Base-by-base conservation (phyloP, 1,284 basidiomycete genomes). In the Rhizoctonia solani region DNA sequence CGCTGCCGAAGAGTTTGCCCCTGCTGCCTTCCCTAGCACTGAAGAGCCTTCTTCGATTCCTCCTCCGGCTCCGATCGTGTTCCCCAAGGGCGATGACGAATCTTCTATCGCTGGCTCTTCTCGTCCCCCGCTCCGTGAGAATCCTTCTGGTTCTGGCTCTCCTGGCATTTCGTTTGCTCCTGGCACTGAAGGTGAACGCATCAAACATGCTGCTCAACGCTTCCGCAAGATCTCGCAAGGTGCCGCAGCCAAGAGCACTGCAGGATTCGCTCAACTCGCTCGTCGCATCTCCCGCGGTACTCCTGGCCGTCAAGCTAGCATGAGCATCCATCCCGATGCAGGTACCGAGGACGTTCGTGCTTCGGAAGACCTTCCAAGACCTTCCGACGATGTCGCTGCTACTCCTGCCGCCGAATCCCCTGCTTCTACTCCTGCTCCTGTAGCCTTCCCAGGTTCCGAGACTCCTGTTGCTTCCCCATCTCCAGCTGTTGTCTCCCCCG, bases 61-160 rank as follows among this genome's bases (percentile, higher is more conserved):
- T 29, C 9, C 37, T 29, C 30, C 58, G 11, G 23, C 30, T 13
- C 58, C 47, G 19, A n/a, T 41, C 37, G 2, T 47, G 47, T 50
- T 52, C 47, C 58, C 58, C 58, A 52, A 63, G 58, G 32, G 21
- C 16, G 58, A 52, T 41, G 58, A 63, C 21, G 58, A 29, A 8
- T 25, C 58, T 5, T 63, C 58, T 16, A 34, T 42, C 3, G 14
- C 58, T 50, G 47, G 58, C 9, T 63, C 58, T 1, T 4, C 46
- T 29, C 58, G 58, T 23, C 58, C 58, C 1, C n/a, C 30, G 1
- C 34, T 52, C 32, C 46, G 34, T n/a, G 58, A 63, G 46, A 29
- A 23, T 25, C 50, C 58, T 19, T 30, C 29, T 34, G 21, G 27
- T 6, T 47, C 42, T 27, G 11, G 13, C 21, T 13, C 21, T 23